Conservation (phyloP, 495 filamentous ascomycete genomes). For the Xylaria telfairii region DNA sequence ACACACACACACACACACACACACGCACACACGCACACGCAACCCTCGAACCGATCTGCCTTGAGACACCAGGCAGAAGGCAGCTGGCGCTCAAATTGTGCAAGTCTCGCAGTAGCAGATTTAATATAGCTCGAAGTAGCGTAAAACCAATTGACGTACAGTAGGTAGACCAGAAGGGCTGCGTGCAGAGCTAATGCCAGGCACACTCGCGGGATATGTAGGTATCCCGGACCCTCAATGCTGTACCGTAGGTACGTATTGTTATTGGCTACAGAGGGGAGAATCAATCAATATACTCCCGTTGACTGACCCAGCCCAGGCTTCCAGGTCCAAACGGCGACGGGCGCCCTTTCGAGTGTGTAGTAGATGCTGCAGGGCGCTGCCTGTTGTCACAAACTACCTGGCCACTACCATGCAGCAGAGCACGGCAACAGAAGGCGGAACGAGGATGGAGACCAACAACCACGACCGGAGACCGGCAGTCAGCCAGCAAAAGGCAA, state of each 20-base stretch:
- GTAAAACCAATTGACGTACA: conserved; percentile 21
- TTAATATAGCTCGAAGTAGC: background rate
- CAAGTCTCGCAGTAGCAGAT: background rate
- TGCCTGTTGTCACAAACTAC: background rate
- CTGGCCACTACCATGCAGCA: conserved; percentile 1
- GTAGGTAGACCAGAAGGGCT: conserved; percentile 16
- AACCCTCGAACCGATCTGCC: conserved; percentile 1
- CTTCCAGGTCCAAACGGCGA: background rate
- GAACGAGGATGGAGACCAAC: background rate
- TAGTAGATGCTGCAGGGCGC: conserved; percentile 1
- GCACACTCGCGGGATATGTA: conserved; percentile 24
- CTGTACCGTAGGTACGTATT: background rate
- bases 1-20: background rate
- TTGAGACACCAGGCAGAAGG: background rate
- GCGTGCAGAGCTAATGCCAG: conserved; percentile 32
- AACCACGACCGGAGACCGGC: conserved; percentile 8
- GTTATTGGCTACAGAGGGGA: background rate
- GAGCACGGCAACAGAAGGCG: background rate
- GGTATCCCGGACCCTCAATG: conserved; percentile 5
- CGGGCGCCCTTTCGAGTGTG: background rate
- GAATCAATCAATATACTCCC: background rate
- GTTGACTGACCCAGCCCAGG: background rate
- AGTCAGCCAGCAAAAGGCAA: conserved; percentile 12
- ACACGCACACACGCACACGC: background rate
- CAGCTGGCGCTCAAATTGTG: background rate